Percentiles rank a stretch among this genome's conserved stretches.
Conservation (phyloP, 106 monocot genomes). For the Dioscorea dumetorum region DNA sequence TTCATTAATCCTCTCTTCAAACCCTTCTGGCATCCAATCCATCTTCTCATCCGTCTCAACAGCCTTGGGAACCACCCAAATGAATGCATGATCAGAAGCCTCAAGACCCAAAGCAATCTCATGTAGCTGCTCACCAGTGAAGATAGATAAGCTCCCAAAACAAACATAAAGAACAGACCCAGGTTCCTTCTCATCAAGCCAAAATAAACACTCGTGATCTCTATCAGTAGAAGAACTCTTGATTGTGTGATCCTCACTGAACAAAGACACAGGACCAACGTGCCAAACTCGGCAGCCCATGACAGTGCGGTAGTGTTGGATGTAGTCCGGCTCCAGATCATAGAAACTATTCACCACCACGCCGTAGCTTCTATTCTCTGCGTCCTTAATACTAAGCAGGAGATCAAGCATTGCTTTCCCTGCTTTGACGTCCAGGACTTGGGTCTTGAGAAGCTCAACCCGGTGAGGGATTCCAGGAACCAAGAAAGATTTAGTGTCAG, state of each 20-base stretch:
- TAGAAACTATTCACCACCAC: constrained; percentile 2
- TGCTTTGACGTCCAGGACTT: neutral
- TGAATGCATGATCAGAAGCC: neutral
- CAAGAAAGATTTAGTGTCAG: neutral
- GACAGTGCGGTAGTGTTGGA: neutral
- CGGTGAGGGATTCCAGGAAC: neutral
- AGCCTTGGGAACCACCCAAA: neutral
- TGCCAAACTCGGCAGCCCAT: neutral
- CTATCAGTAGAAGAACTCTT: no score
- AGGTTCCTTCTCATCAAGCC: constrained; percentile 7
- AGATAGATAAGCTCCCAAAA: neutral
- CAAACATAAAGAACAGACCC: constrained; percentile 8
- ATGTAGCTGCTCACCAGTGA: neutral
- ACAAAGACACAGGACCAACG: neutral
- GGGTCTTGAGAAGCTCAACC: neutral
- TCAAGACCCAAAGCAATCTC: constrained; percentile 5
- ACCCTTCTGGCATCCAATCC: neutral
- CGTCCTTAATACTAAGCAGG: no score
- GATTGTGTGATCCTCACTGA: neutral
- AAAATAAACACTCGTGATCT: neutral
- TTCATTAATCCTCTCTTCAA: neutral
- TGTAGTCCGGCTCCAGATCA: neutral
- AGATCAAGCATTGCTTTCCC: no score
- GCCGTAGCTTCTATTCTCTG: neutral
- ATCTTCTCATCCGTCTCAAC: neutral